These are phyloP conservation scores for Backusella psychrophila DNA, from an alignment of 192 early-diverging fungal species.

Conservation along the genomic window DNA sequence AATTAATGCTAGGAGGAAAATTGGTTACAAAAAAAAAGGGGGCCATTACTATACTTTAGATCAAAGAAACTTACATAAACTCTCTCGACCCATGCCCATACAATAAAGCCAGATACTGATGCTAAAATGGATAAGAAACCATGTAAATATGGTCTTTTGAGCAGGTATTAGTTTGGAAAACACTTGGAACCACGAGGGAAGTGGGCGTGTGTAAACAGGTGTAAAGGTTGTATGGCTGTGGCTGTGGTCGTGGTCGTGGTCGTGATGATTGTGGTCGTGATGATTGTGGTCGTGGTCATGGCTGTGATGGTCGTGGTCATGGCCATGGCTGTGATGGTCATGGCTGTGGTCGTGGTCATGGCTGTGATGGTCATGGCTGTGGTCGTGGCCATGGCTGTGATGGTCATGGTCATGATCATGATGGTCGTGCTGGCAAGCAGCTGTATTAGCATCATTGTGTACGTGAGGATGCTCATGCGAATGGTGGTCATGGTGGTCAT, in stretches of 20 bases:
- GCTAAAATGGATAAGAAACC: slow-evolving; percentile 41
- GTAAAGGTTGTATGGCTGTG: slow-evolving; percentile 13
- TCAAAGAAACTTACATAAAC: slow-evolving; percentile 39
- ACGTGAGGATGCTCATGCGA: neutral
- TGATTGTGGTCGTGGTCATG: slow-evolving; percentile 26
- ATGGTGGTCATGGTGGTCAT: neutral
- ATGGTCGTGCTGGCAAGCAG: slow-evolving; percentile 10
- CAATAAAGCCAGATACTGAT: slow-evolving; percentile 44
- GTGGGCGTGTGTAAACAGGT: slow-evolving; percentile 21
- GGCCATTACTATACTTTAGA: neutral
- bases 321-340: neutral
- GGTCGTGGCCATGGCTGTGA: slow-evolving; percentile 17
- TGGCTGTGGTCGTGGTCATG: neutral
- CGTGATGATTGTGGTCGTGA: slow-evolving; percentile 19
- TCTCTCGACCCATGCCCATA: slow-evolving; percentile 41
- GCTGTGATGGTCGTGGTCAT: neutral
- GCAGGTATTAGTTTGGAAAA: slow-evolving; percentile 39
- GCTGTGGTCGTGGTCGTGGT: slow-evolving; percentile 9
- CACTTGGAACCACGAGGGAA: slow-evolving; percentile 41
- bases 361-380: slow-evolving; percentile 19
- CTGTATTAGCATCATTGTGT: neutral
- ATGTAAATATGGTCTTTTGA: slow-evolving; percentile 57
- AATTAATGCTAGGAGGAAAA: slow-evolving; percentile 32
- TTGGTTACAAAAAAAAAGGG: neutral
- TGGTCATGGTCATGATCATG: neutral